Evolutionary conservation across 2,329 filamentous ascomycete species (phyloP).

Genomic region (Aspergillus fumigatus): DNA sequence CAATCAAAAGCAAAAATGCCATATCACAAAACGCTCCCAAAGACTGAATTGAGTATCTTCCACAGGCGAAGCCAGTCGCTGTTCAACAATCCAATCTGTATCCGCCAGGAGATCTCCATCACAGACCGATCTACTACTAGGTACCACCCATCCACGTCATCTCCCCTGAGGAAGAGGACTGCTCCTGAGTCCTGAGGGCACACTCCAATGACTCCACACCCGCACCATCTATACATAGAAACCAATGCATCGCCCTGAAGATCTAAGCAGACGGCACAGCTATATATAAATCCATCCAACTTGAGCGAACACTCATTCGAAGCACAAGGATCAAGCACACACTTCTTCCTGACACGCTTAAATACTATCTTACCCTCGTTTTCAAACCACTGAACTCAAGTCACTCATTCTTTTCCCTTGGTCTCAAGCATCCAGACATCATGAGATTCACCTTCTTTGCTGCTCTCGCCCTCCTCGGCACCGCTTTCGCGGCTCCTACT

Average conservation of each 20-base stretch:
- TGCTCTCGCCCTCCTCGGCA: neutral
- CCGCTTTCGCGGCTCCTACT: neutral
- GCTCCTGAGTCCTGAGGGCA: neutral
- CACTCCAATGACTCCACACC: neutral
- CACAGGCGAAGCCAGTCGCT: neutral
- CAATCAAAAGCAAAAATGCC: neutral
- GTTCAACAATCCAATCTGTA: neutral
- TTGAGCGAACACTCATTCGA: neutral
- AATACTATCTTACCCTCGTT: neutral
- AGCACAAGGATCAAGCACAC: neutral
- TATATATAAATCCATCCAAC: neutral
- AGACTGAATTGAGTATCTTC: too few relatives aligned
- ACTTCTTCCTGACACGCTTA: neutral
- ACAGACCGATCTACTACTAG: neutral
- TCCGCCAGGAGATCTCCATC: neutral
- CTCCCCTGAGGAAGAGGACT: neutral
- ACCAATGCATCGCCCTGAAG: neutral
- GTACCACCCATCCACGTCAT: neutral
- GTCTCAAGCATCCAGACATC: neutral
- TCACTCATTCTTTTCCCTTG: neutral
- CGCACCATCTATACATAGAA: neutral
- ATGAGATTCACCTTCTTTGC: neutral
- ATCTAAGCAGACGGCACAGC: neutral
- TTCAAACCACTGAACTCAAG: neutral
- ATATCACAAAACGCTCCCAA: neutral